Evolutionary conservation across 805 yeast species (phyloP), one percentile per base, ranked within the genome.

Genomic region (Metschnikowia matae): DNA sequence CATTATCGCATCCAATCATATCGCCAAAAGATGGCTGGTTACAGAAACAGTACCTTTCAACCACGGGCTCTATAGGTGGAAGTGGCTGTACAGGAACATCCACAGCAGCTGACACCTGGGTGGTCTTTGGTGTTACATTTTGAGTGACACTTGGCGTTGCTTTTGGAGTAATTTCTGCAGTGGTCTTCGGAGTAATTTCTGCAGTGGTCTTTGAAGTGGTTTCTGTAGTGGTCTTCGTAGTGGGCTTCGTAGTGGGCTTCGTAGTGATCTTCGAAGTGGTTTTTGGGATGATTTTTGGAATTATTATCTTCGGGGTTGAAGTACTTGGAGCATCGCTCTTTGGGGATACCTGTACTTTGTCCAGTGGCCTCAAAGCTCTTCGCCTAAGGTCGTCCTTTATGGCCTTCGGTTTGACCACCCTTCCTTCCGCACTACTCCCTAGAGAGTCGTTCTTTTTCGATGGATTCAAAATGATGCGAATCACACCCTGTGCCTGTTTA

Each of bases 1-100:
- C 66, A 50, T 62, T 53, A 40, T 64, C 68, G 32, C 68, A 64
- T 6, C 63, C 68, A 18, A 64, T 64, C 68, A 64, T 64, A 37
- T 58, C 60, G n/a, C 68, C 68, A 32, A 58, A 62, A 18, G 68
- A 64, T 1, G 58, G 60, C 54, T 64, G 68, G 18, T 51, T 51
- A 50, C 68, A 64, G 55, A 64, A 62, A 40, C 68, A 60, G 49
- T 61, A 62, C 21, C 20, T 36, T 15, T 44, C 46, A 20, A 32
- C 36, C 35, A 48, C 57, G 1, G 46, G 48, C n/a, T 50, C 54
- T 37, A 55, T 48, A 2, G 44, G 21, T 11, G 39, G 36, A 21
- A 17, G 31, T 23, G 29, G 32, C 41, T 38, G 32, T 17, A 31
- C 40, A 21, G 17, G 23, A 20, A 39, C 38, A 6, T 20, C 40